Evolutionary conservation across 495 filamentous ascomycete genomes (phyloP), one percentile per base, ranked within the genome.

Genomic region (Neurospora tetraspora): DNA sequence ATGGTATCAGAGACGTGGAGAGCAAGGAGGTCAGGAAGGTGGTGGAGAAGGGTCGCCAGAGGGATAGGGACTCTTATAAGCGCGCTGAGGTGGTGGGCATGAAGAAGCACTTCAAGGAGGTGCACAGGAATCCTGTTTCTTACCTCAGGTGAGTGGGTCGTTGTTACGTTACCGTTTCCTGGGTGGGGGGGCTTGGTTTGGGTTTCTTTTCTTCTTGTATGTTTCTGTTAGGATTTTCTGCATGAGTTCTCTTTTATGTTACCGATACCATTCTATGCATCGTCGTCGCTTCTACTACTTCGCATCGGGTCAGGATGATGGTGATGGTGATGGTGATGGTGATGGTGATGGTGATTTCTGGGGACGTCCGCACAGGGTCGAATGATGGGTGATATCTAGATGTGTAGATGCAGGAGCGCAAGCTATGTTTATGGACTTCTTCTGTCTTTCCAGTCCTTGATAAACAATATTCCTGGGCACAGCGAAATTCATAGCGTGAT

Each of bases 61-160:
- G 75, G 71, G 79, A 81, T 71, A 72, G 76, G 70, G 40, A 69
- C 34, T 73, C 77, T 2, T 74, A 76, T n/a, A 75, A 73, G 71
- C 69, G 18, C 18, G 73, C 71, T 69, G 70, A 74, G 16, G 53
- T 74, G 39, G 61, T 72, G 37, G 73, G 74, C 45, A 68, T 72
- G 43, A 74, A 71, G 70, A 59, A 77, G 38, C 78, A 70, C 18
- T 80, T 81, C 75, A 81, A 81, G 75, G 76, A 80, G 75, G 70
- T 37, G 73, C 79, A 70, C 47, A 72, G 69, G 65, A 81, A 77
- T 74, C 78, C n/a, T 40, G 77, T 73, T 11, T 76, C 79, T 10
- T 78, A 77, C 59, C 53, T 79, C 68, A 73, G 76, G 39, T 80
- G 70, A 76, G 72, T 5, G 10, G 27, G 3, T 20, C 9, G 9